Evolutionary conservation across 257 asterid species (phyloP), one percentile per base, ranked within the genome.

Genomic region (Solanum bulbocastanum): DNA sequence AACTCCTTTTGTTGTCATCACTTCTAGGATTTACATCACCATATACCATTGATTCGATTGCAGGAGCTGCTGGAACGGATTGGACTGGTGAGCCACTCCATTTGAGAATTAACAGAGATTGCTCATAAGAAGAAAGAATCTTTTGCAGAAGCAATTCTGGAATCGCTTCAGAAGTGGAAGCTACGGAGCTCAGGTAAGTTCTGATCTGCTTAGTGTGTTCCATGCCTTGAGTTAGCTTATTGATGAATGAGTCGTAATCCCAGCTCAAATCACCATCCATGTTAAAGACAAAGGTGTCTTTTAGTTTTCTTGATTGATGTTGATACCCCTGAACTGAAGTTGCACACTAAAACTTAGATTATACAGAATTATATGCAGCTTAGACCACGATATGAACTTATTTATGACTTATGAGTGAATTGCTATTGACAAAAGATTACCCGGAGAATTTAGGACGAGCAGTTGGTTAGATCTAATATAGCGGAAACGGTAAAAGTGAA

Each of bases 181-280:
- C 76, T 5, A 12, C 49, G 4, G 93, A 85, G 89, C 89, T 40
- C 93, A 94, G 74, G 68, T 93, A 93, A 76, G 90, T 37, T 40
- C 92, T 93, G 2, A 97, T 97, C 92, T 93, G 97, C 92, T 90
- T 91, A 60, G 98, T 94, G 82, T 87, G 90, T 87, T 96, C 99
- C 96, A 93, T 93, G 88, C 98, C 98, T 84, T 91, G 94, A 37
- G 95, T 88, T 30, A 96, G 92, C 73, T 95, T 96, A 86, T 92
- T 90, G 87, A 89, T 90, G 87, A 97, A 90, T 46, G 88, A 69
- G 71, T 88, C 73, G 90, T 92, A 84, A 81, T 92, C 97, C 92
- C 93, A 91, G 30, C 3, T 88, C 1, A 88, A 87, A 87, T 83
- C 87, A 62, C 88, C 84, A 87, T 92, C 97, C 98, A 94, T 95